Evolutionary conservation across 192 early-diverging fungal genomes (phyloP), one percentile per base, ranked within the genome.

Genomic region (Coemansia sp.): DNA sequence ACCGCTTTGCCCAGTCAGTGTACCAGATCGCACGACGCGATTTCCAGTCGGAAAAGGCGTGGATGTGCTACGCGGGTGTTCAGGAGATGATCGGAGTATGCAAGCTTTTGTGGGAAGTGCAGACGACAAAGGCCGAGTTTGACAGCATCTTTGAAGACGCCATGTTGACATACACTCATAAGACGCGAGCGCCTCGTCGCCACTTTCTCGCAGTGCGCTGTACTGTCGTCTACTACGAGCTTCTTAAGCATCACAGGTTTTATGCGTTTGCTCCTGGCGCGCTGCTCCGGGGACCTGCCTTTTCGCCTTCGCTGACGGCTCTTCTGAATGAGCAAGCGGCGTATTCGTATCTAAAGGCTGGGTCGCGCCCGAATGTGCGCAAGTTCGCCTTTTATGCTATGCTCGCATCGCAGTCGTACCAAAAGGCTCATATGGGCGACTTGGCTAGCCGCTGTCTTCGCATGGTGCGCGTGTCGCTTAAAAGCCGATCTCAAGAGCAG

Each of bases 1-100:
- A 91, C 74, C 85, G 86, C 51, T 91, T 97, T 74, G 96, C 97
- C 3, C 86, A 87, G 60, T 83, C 86, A 0, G 89, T 95, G 5
- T 99, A 98, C 65, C 95, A 99, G 63, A 88, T 87, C 0, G 92
- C 93, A 5, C 88, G 91, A 42, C 86, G 89, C 64, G 96, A 96
- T 59, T 98, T 89, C 83, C 76, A 86, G 3, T 85, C 89, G 5
- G 91, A 90, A 59, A 90, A 90, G 65, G 88, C 89, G 6, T 91
- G 86, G 84, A 87, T 87, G 71, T 90, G 88, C 74, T 87, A 89
- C 63, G 91, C 90, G 9, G 92, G 88, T 20, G 85, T 88, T 3
- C 88, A 90, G 83, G 95, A 97, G 76, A 97, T 99, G 96, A 85
- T 95, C 38, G 94, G 93, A 3, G 62, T 96, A 0, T 94, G 92